phyloP scores from a whole-genome alignment of 768 basidiomycete species.

The Lyophyllum atratum region DNA sequence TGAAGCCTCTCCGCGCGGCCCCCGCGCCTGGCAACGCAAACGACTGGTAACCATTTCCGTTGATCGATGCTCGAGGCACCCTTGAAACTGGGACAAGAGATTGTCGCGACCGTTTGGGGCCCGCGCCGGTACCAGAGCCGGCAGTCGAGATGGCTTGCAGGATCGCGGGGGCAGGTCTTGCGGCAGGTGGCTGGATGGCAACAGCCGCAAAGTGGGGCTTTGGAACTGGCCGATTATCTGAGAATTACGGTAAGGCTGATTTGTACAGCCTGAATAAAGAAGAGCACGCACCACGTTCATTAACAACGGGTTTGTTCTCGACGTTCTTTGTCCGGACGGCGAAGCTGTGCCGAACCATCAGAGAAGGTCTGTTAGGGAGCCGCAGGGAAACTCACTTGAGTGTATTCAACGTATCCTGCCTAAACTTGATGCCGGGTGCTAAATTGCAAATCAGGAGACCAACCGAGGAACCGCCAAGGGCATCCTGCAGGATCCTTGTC shows the following conservation, averaged over 20 bases:
- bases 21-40: conserved; percentile 33
- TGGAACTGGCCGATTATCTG: conserved; percentile 61
- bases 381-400: conserved; percentile 63
- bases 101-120: conserved; percentile 27
- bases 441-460: conserved; percentile 87
- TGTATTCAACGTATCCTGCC: conserved; percentile 88
- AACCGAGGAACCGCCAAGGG: conserved; percentile 79
- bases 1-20: conserved; percentile 15
- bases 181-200: conserved; percentile 44
- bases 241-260: neutral
- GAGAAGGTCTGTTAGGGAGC: neutral
- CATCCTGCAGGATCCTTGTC: conserved; percentile 88
- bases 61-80: conserved; percentile 35
- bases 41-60: conserved; percentile 37
- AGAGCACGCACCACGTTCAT: conserved; percentile 63
- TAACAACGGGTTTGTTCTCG: conserved; percentile 79
- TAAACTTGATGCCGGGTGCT: conserved; percentile 79
- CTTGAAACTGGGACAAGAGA: conserved; percentile 40
- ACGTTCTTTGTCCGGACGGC: conserved; percentile 84
- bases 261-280: neutral
- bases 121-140: conserved; percentile 28
- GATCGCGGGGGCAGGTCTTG: conserved; percentile 45
- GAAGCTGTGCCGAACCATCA: conserved; percentile 46
- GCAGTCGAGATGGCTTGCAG: conserved; percentile 42
- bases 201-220: conserved; percentile 70